Evolutionary conservation across 2,329 filamentous ascomycete species (phyloP).

Genomic region (Endoconidiophora polonica): DNA sequence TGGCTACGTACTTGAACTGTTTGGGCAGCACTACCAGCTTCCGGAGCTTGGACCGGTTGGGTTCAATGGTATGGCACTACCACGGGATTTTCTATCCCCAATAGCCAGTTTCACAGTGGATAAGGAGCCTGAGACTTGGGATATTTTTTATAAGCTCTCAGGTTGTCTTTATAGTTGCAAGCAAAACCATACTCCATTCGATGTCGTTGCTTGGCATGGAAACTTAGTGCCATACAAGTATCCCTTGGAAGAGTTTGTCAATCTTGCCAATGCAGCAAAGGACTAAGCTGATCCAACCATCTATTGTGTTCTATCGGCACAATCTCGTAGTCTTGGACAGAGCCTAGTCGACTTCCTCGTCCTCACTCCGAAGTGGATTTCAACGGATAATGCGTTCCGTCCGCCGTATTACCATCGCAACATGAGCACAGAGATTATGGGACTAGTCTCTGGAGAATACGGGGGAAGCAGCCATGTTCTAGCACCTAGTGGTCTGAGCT

Average conservation of each 20-base stretch:
- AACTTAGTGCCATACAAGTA: conserved; percentile 46
- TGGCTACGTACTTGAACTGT: conserved; percentile 52
- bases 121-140: conserved; percentile 30
- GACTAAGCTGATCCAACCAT: conserved; percentile 53
- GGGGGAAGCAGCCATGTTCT: conserved; percentile 19
- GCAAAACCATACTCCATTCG: conserved; percentile 51
- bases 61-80: conserved; percentile 47
- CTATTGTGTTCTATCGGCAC: conserved; percentile 47
- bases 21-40: conserved; percentile 45
- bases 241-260: conserved; percentile 39
- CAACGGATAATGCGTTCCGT: conserved; percentile 43
- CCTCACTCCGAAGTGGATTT: conserved; percentile 50
- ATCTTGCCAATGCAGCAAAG: conserved; percentile 38
- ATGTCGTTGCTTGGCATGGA: conserved; percentile 59
- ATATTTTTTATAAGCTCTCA: conserved; percentile 43
- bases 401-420: conserved; percentile 51
- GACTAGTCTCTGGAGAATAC: conserved; percentile 26
- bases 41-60: conserved; percentile 52
- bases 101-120: conserved; percentile 41
- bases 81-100: conserved; percentile 47
- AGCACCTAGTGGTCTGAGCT: conserved; percentile 19
- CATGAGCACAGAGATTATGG: conserved; percentile 40
- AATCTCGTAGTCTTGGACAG: conserved; percentile 33
- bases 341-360: conserved; percentile 48
- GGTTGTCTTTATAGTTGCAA: conserved; percentile 42